Conservation (phyloP, 1,284 basidiomycete genomes). For the Tylopilus orsonianus region DNA sequence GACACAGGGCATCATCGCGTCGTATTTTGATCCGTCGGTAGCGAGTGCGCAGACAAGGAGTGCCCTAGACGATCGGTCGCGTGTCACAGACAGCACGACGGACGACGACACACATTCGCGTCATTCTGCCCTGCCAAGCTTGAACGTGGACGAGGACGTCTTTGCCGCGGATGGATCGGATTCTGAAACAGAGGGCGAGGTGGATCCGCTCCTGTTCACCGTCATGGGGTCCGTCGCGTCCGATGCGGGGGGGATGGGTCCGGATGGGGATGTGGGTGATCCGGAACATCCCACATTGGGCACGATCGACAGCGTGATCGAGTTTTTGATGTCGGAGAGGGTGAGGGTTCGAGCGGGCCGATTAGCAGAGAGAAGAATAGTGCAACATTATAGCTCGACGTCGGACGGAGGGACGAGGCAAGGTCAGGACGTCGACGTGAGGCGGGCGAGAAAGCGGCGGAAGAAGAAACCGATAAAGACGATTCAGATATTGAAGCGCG, state of each 20-base stretch:
- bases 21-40: slow-evolving; percentile 36
- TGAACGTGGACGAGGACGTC: slow-evolving; percentile 3
- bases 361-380: slow-evolving; percentile 20
- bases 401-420: slow-evolving; percentile 39
- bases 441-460: slow-evolving; percentile 47
- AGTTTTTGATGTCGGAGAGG: slow-evolving; percentile 35
- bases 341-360: slow-evolving; percentile 31
- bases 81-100: slow-evolving; percentile 22
- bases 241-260: slow-evolving; percentile 6
- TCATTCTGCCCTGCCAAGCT: neutral
- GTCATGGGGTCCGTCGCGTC: slow-evolving; percentile 27
- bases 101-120: slow-evolving; percentile 9
- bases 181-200: slow-evolving; percentile 36
- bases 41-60: slow-evolving; percentile 32
- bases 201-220: slow-evolving; percentile 24
- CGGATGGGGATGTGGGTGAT: slow-evolving; percentile 12
- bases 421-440: slow-evolving; percentile 37
- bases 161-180: slow-evolving; percentile 24
- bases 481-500: slow-evolving; percentile 29
- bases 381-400: slow-evolving; percentile 35
- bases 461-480: slow-evolving; percentile 41
- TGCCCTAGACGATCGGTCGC: slow-evolving; percentile 30
- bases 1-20: slow-evolving; percentile 61
- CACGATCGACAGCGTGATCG: slow-evolving; percentile 35
- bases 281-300: slow-evolving; percentile 33